Evolutionary conservation across 2,329 filamentous ascomycete genomes (phyloP).

Genomic region (Aspergillus sergii): DNA sequence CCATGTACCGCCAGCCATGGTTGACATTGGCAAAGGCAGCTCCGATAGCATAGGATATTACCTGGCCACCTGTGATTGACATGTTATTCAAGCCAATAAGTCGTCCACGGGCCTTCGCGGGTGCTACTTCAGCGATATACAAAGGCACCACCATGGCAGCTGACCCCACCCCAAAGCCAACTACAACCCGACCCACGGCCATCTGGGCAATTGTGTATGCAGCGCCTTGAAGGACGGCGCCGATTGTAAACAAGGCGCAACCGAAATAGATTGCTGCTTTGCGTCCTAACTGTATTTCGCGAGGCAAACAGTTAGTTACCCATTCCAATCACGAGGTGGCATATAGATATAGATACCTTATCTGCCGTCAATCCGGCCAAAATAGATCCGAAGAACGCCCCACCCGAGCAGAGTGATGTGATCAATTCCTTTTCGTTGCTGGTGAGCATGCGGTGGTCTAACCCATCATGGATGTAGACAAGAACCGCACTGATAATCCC

Average conservation of each 20-base stretch:
- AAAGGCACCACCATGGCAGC: slow-evolving; percentile 51
- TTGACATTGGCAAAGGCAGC: slow-evolving; percentile 44
- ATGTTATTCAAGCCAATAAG: slow-evolving; percentile 49
- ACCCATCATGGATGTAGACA: background rate
- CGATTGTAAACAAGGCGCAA: slow-evolving; percentile 43
- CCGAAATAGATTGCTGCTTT: slow-evolving; percentile 46
- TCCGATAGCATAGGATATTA: slow-evolving; percentile 46
- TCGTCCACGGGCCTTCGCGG: slow-evolving; percentile 51
- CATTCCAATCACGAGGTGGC: fast-evolving
- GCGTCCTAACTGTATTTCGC: slow-evolving; percentile 35
- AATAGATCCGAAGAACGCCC: background rate
- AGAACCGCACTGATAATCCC: slow-evolving; percentile 1
- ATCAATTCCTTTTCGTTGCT: background rate
- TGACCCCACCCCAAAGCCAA: slow-evolving; percentile 53
- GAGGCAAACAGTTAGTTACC: background rate
- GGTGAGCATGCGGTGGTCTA: background rate
- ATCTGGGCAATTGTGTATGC: slow-evolving; percentile 47
- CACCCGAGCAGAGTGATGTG: background rate
- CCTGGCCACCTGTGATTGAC: slow-evolving; percentile 46
- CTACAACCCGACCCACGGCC: slow-evolving; percentile 48
- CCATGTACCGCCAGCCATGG: slow-evolving; percentile 56
- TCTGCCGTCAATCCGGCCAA: background rate
- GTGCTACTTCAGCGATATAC: slow-evolving; percentile 56
- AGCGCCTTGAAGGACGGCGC: slow-evolving; percentile 39
- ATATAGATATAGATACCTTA: background rate